These are phyloP conservation scores for Fomes fomentarius DNA, from an alignment of 1,284 basidiomycete genomes.

Conservation along the genomic window DNA sequence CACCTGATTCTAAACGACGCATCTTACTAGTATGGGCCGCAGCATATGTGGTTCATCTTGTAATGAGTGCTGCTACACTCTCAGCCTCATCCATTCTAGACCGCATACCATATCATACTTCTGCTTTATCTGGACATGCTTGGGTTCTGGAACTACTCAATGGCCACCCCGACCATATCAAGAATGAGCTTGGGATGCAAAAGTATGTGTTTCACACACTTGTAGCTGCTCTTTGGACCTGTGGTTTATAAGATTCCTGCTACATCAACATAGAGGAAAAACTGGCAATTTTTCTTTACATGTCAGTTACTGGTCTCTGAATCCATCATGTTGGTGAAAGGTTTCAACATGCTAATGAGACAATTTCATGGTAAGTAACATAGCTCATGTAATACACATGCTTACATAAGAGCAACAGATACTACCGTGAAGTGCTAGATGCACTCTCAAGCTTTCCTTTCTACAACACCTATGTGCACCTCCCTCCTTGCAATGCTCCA, in stretches of 20 bases:
- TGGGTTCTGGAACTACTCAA: conserved; percentile 26
- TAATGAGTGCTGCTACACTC: not conserved
- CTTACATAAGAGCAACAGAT: not conserved
- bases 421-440: conserved; percentile 9
- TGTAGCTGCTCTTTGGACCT: not conserved
- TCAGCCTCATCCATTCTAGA: not conserved
- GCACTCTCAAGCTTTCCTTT: not conserved
- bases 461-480: not conserved
- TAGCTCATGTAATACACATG: not conserved
- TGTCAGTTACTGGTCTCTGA: conserved; percentile 1
- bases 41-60: not conserved
- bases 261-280: not conserved
- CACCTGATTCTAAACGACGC: too few relatives aligned
- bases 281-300: not conserved
- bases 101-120: conserved; percentile 21
- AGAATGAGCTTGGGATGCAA: conserved; percentile 18
- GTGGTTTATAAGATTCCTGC: not conserved
- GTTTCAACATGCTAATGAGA: conserved; percentile 4
- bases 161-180: conserved; percentile 24
- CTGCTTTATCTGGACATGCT: conserved; percentile 11
- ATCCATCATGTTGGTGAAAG: not conserved
- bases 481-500: not conserved
- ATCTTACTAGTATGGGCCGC: not conserved
- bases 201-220: conserved; percentile 1
- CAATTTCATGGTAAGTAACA: conserved; percentile 1